Evolutionary conservation across 2,329 filamentous ascomycete genomes (phyloP).

Genomic region (Epichloe brachyelytri): DNA sequence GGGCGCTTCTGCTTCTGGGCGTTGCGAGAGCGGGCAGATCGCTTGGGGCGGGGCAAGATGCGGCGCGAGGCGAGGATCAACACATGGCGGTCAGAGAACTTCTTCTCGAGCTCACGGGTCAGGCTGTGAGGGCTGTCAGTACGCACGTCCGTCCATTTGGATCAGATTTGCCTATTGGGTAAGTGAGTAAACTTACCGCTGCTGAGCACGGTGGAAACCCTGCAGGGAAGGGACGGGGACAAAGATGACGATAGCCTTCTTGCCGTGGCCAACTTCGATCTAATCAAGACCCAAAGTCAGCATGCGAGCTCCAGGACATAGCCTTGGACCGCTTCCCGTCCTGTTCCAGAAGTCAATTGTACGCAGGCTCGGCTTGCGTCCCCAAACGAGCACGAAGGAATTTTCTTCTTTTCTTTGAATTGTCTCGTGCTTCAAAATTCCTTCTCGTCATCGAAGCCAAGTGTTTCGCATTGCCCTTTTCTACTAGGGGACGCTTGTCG

Average conservation of each 20-base stretch:
- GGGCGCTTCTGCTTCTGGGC: slow-evolving; percentile 98
- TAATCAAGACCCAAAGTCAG: slow-evolving; percentile 59
- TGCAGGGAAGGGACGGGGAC: slow-evolving; percentile 97
- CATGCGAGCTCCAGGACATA: slow-evolving; percentile 62
- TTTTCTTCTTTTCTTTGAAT: slow-evolving; percentile 6
- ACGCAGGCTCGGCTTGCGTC: slow-evolving; percentile 21
- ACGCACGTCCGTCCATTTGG: neutral
- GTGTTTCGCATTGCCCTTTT: neutral
- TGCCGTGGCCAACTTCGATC: slow-evolving; percentile 99
- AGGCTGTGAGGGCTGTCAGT: slow-evolving; percentile 46
- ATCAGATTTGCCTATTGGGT: neutral
- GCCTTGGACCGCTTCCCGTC: slow-evolving; percentile 66
- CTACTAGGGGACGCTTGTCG: slow-evolving; percentile 11
- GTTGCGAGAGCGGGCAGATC: slow-evolving; percentile 91
- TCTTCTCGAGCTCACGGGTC: slow-evolving; percentile 99
- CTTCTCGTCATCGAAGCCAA: slow-evolving; percentile 7
- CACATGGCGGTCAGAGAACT: slow-evolving; percentile 99
- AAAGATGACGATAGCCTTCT: slow-evolving; percentile 99
- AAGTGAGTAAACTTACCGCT: slow-evolving; percentile 62
- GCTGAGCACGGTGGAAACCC: slow-evolving; percentile 99
- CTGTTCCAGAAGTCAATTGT: slow-evolving; percentile 43
- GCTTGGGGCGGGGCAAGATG: slow-evolving; percentile 97
- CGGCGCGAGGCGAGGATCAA: slow-evolving; percentile 97
- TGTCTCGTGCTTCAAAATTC: neutral
- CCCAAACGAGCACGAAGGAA: slow-evolving; percentile 9